Percentiles rank a stretch among this genome's conserved stretches.
These are phyloP conservation scores for Cordyceps farinosa DNA, from an alignment of 2,329 filamentous ascomycete genomes.

Conservation along the genomic window DNA sequence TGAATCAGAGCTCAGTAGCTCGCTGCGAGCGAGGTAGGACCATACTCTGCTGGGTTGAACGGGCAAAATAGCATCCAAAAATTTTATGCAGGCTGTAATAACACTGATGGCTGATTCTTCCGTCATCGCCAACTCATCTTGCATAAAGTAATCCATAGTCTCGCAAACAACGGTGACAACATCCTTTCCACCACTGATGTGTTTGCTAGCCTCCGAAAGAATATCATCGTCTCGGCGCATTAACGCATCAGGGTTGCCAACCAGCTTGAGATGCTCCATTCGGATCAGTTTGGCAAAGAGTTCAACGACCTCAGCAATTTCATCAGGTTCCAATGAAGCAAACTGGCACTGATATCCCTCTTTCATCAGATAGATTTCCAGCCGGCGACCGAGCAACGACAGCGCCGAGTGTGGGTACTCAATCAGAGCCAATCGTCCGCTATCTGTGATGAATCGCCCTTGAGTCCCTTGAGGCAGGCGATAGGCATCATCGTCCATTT, in stretches of 20 bases:
- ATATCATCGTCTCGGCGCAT: constrained; percentile 39
- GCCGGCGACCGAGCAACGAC: constrained; percentile 71
- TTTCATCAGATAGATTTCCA: constrained; percentile 63
- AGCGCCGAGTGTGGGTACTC: constrained; percentile 79
- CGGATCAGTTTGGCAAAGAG: constrained; percentile 69
- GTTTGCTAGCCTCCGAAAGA: constrained; percentile 52
- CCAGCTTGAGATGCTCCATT: constrained; percentile 41
- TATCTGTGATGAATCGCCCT: constrained; percentile 73
- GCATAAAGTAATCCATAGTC: constrained; percentile 70
- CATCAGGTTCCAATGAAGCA: constrained; percentile 53
- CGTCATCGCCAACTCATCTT: constrained; percentile 53
- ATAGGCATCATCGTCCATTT: constrained; percentile 50
- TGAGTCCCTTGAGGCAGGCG: constrained; percentile 62
- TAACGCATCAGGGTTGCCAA: constrained; percentile 31
- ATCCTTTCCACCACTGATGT: constrained; percentile 61
- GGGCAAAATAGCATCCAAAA: constrained; percentile 68
- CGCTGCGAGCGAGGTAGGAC: constrained; percentile 81
- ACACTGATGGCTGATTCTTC: constrained; percentile 65
- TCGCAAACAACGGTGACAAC: constrained; percentile 79
- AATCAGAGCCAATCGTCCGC: constrained; percentile 69
- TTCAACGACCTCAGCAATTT: constrained; percentile 68
- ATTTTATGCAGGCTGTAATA: constrained; percentile 69
- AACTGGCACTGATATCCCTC: constrained; percentile 52
- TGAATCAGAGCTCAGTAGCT: constrained; percentile 72
- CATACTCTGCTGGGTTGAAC: constrained; percentile 82